Base-by-base conservation (phyloP, 306 rosid species). In the Luffa acutangula region DNA sequence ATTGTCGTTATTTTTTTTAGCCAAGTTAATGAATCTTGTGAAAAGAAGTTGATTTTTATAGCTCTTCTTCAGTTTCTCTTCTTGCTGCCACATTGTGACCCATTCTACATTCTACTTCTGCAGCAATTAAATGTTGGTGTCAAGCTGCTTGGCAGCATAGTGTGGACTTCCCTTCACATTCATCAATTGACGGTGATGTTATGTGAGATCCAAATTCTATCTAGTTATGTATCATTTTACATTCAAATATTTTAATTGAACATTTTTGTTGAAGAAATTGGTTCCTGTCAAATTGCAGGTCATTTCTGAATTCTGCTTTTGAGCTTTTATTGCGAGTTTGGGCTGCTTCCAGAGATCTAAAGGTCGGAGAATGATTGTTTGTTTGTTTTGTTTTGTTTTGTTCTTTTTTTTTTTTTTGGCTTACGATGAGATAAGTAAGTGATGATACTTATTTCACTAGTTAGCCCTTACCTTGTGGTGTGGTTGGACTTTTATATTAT, bases 71-170 rank as follows among this genome's bases (percentile, higher is more conserved):
- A 36, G 63, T 78, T 54, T 77, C 84, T 78, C 48, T 21, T 57
- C 77, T 65, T 52, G 56, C 79, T 60, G 77, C 18, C 78, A 52
- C 73, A 45, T 76, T 58, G n/a, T 42, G 63, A 71, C 67, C 69
- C 80, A 45, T 77, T 79, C 20, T 84, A 74, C 80, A 45, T 77
- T 79, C 20, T 84, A 83, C 57, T 88, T 72, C 75, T 90, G 76
- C 96, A 94, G 98, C 98, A 84, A 87, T 94, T 78, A 94, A 94
- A 87, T 92, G 96, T 89, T 94, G 98, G 98, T 92, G 98, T 86
- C 96, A 92, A 87, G 98, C 98, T 86, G 94, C 92, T 73, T 92
- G 93, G 93, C 97, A 90, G 81, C 85, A 86, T 83, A 86, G 86
- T 52, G 73, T 83, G 84, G 98, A 94, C 84, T 86, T 87, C 80